Base-by-base conservation (phyloP, 2,329 filamentous ascomycete species). In the Aspergillus tanneri region DNA sequence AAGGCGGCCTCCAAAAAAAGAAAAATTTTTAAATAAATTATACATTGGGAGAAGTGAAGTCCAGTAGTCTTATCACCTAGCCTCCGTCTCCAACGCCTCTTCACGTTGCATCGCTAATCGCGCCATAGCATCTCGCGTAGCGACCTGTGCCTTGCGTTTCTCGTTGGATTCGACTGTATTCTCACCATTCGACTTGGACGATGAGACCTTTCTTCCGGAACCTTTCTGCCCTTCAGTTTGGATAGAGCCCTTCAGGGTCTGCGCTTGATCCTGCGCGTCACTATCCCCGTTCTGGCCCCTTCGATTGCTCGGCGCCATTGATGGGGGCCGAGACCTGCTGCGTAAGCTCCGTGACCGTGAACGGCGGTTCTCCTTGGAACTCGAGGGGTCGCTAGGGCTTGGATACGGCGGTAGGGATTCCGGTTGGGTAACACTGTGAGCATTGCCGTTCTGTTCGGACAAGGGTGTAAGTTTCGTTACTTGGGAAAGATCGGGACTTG, bases 81-180 rank as follows among this genome's bases (percentile, higher is more conserved):
- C 57, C 10, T 65, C 64, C 1, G 57, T 62, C 37, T 68, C 68
- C 65, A 70, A 66, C 8, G 64, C 65, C 47, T 71, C 69, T 46
- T 72, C 69, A 5, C 67, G 65, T 46, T 70, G 63, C 65, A 72
- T 68, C 8, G 65, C 67, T 39, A 67, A 49, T 32, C 62, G 64
- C 18, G 60, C 64, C 58, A 71, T 58, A 12, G 52, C 52, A 53
- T 72, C 67, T 35, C 68, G 61, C 43, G 63, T 60, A 43, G 65
- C 62, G 37, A 68, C 54, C 52, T 63, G 65, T 22, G 66, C 62
- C 40, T 65, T 70, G 44, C 57, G 63, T 52, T 55, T 63, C 47
- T 63, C 60, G 30, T 58, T 52, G 23, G 49, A 46, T 34, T 49
- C 51, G 12, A 40, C 32, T 21, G 46, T 39, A 12, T 54, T 50